phyloP scores from a whole-genome alignment of 495 filamentous ascomycete genomes.

The Penicillium silybi region DNA sequence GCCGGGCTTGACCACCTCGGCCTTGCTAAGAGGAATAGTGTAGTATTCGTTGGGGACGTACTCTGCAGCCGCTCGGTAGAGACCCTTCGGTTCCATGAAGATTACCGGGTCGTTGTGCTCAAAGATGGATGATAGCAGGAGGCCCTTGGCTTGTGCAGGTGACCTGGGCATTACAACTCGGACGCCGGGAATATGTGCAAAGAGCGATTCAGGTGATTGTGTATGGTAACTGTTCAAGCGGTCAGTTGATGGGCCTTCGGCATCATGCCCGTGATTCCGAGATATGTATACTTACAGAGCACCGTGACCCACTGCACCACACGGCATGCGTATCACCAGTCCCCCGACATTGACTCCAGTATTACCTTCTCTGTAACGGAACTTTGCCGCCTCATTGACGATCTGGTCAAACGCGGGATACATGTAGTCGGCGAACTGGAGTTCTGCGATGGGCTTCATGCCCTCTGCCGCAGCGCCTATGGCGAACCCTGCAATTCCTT shows the following conservation, averaged over 20 bases:
- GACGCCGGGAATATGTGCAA: conserved; percentile 87
- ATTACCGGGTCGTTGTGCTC: conserved; percentile 83
- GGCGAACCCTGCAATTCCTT: conserved; percentile 92
- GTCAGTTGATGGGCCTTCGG: conserved; percentile 1
- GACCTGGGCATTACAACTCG: conserved; percentile 87
- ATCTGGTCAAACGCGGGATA: conserved; percentile 97
- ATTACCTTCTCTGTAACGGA: conserved; percentile 76
- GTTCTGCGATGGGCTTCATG: conserved; percentile 90
- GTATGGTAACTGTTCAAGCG: conserved; percentile 69
- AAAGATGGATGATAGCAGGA: conserved; percentile 75
- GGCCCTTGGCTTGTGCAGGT: conserved; percentile 87
- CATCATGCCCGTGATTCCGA: neutral
- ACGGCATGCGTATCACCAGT: conserved; percentile 90
- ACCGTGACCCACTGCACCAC: conserved; percentile 92
- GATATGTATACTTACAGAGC: conserved; percentile 59
- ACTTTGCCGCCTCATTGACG: conserved; percentile 95
- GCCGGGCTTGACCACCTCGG: conserved; percentile 82
- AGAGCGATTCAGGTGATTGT: conserved; percentile 88
- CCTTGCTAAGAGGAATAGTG: conserved; percentile 79
- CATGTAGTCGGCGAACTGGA: conserved; percentile 98
- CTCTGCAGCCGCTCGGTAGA: conserved; percentile 93
- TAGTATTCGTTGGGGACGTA: conserved; percentile 85
- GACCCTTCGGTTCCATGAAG: conserved; percentile 95
- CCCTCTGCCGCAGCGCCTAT: conserved; percentile 87
- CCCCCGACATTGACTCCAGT: conserved; percentile 68